Conservation (phyloP, 1,284 basidiomycete species). For the Ustilago esculenta region DNA sequence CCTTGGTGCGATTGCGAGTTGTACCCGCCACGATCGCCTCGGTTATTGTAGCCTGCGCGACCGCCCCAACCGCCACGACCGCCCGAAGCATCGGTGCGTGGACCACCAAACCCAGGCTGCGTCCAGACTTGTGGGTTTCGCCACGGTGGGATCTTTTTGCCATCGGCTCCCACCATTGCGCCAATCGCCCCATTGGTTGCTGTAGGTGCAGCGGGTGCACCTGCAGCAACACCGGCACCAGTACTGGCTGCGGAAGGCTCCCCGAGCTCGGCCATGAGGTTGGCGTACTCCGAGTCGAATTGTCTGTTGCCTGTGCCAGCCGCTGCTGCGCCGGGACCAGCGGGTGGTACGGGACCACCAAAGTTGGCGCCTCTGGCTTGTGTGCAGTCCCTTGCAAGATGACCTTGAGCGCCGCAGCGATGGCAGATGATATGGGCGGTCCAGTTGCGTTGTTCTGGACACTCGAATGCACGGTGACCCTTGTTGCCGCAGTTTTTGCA, state of each 20-base stretch:
- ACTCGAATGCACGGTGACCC: slow-evolving; percentile 71
- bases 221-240: not conserved
- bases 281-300: slow-evolving; percentile 97
- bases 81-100: slow-evolving; percentile 23
- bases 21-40: slow-evolving; percentile 14
- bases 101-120: slow-evolving; percentile 44
- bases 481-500: slow-evolving; percentile 97
- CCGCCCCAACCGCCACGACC: slow-evolving; percentile 27
- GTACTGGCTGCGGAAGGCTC: slow-evolving; percentile 73
- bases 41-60: slow-evolving; percentile 31
- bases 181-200: slow-evolving; percentile 11
- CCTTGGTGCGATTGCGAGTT: slow-evolving; percentile 6
- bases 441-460: slow-evolving; percentile 64
- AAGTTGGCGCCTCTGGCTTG: slow-evolving; percentile 72
- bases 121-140: slow-evolving; percentile 64
- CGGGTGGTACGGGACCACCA: slow-evolving; percentile 70
- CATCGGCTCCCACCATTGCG: slow-evolving; percentile 50
- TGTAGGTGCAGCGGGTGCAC: slow-evolving; percentile 43
- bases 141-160: slow-evolving; percentile 66
- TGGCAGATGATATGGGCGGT: slow-evolving; percentile 65
- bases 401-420: slow-evolving; percentile 64
- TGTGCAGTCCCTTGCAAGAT: slow-evolving; percentile 64
- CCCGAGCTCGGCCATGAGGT: slow-evolving; percentile 96
- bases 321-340: slow-evolving; percentile 12
- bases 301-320: slow-evolving; percentile 58